Conservation (phyloP, 2,329 filamentous ascomycete genomes). For the Apiospora pterosperma region DNA sequence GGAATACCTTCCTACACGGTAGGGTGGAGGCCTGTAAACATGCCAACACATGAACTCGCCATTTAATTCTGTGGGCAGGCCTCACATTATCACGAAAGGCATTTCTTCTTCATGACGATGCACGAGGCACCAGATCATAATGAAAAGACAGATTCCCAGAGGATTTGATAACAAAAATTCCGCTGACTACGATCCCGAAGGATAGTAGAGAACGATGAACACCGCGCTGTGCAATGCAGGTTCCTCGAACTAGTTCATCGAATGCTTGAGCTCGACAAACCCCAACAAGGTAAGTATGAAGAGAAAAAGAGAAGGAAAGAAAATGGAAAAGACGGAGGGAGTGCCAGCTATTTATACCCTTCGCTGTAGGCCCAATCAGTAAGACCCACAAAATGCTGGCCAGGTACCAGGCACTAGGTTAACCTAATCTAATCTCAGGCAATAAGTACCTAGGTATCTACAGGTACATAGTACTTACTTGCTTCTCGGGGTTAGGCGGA, state of each 20-base stretch:
- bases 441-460: too few species aligned
- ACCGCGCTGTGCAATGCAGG: constrained; percentile 49
- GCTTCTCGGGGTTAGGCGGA: not conserved
- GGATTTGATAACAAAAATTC: constrained; percentile 38
- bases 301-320: constrained; percentile 31
- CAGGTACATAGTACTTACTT: not conserved
- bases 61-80: too few species aligned
- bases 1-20: too few species aligned
- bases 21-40: too few species aligned
- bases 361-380: too few species aligned
- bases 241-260: constrained; percentile 33
- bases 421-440: too few species aligned
- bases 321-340: not conserved
- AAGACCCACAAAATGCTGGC: too few species aligned
- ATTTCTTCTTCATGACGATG: constrained; percentile 11
- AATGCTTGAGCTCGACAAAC: constrained; percentile 41
- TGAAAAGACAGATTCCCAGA: constrained; percentile 6
- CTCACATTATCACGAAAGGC: too few species aligned
- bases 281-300: too few species aligned
- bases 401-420: too few species aligned
- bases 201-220: constrained; percentile 42
- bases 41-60: too few species aligned
- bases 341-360: not conserved
- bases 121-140: constrained; percentile 8
- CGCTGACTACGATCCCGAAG: constrained; percentile 44